These are phyloP conservation scores for Gynostemma pentaphyllum DNA, from an alignment of 306 rosid genomes.

Conservation along the genomic window DNA sequence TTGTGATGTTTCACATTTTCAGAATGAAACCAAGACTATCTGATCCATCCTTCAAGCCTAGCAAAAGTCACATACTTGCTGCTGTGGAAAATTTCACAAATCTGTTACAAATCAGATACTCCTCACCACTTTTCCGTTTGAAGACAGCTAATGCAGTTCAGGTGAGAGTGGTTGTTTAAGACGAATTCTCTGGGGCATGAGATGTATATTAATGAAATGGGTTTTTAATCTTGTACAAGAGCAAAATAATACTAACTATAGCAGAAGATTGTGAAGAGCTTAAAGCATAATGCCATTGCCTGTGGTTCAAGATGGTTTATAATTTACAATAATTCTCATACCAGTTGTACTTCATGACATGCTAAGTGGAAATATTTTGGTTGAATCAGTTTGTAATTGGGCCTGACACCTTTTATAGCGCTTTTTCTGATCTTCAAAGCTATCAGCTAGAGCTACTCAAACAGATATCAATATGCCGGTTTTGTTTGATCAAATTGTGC, in stretches of 20 bases:
- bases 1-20: conserved; percentile 15
- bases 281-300: not conserved
- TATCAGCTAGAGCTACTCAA: not conserved
- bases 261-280: not conserved
- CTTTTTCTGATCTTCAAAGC: not conserved
- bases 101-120: conserved; percentile 69
- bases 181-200: not conserved
- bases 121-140: conserved; percentile 89
- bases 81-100: conserved; percentile 52
- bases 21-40: conserved; percentile 85
- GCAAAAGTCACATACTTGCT: conserved; percentile 41
- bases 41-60: conserved; percentile 80
- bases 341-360: not conserved
- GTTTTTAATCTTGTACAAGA: conserved; percentile 7
- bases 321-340: not conserved
- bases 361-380: not conserved
- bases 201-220: not conserved
- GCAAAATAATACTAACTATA: not conserved
- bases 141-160: conserved; percentile 67
- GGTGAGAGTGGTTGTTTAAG: conserved; percentile 34
- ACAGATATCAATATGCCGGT: not conserved
- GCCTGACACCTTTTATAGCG: not conserved
- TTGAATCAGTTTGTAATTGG: not conserved
- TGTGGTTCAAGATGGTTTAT: not conserved
- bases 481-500: not conserved